Conservation (phyloP, 73 alveolate genomes). For the Breviolum minutum region DNA sequence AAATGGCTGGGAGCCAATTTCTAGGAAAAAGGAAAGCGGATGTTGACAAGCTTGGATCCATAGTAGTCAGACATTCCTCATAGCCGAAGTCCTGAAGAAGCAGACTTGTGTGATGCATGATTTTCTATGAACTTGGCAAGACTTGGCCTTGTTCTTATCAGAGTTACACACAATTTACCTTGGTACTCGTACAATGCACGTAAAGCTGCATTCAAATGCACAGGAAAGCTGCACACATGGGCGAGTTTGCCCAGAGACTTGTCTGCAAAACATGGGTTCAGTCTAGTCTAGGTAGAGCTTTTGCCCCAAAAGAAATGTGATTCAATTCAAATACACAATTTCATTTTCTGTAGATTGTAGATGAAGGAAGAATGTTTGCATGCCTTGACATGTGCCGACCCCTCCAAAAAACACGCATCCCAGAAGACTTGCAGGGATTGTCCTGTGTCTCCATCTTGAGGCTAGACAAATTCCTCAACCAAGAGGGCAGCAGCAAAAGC, state of each 20-base stretch:
- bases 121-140: background rate
- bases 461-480: constrained; percentile 80
- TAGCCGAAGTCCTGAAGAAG: too few relatives aligned
- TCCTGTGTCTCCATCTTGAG: background rate
- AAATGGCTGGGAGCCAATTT: too few relatives aligned
- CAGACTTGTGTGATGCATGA: too few relatives aligned
- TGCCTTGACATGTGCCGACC: too few relatives aligned
- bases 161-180: background rate
- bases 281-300: background rate
- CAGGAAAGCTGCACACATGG: constrained; percentile 36
- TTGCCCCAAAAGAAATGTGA: too few relatives aligned
- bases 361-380: too few relatives aligned
- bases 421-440: too few relatives aligned
- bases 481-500: constrained; percentile 57
- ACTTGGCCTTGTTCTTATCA: background rate
- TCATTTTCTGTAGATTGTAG: too few relatives aligned
- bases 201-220: background rate
- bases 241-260: constrained; percentile 80
- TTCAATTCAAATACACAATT: too few relatives aligned
- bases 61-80: too few relatives aligned
- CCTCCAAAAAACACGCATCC: too few relatives aligned
- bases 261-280: background rate
- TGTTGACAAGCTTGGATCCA: background rate
- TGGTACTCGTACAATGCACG: background rate
- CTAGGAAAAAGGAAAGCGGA: background rate